Evolutionary conservation across 345 rosid species (phyloP), one percentile per base, ranked within the genome.

Genomic region (Psidium friedrichsthalianum): DNA sequence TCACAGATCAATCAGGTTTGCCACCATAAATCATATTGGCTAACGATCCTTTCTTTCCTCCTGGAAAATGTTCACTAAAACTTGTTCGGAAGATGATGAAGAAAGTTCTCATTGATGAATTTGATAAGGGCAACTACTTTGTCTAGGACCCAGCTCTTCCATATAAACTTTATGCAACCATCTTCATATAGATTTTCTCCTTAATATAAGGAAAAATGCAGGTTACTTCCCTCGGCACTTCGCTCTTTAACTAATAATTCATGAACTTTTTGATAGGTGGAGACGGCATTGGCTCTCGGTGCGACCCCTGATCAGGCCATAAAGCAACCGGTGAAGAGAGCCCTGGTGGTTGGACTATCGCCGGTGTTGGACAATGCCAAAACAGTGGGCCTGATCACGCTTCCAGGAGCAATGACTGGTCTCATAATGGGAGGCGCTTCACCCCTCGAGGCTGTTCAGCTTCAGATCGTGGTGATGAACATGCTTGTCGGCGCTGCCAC

Each of bases 391-490:
- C 91, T 96, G 55, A 95, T 95, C n/a, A 94, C 98, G 1, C 89
- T 95, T 56, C 99, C 99, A 0, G 98, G 98, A 0, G 98, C 98
- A 0, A 96, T 95, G 98, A 96, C 98, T 5, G 95, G 98, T 36
- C 92, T 96, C 85, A 95, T 96, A 84, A 95, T 96, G 99, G 99
- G 98, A 9, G 99, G 99, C 55, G 95, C 98, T 13, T 94, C 98
- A 3, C 98, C 98, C 3, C 85, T 94, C 8, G 97, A 95, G 85
- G 98, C 98, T 8, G 94, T 96, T 85, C 99, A 95, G 81, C 92
- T 95, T 18, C 98, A 96, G 91, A 96, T 96, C 11, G 95, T 95
- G 47, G 99, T 96, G 0, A 94, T 94, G 99, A 95, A 95, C 89
- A 96, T 95, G 98, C 87, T 96, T 22, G 87, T 96, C 0, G 95